A percentile compares a stretch with the other conserved stretches of the same genome.
Evolutionary conservation across 2,329 filamentous ascomycete species (phyloP).

Genomic region (Pestalotiopsis sp.): DNA sequence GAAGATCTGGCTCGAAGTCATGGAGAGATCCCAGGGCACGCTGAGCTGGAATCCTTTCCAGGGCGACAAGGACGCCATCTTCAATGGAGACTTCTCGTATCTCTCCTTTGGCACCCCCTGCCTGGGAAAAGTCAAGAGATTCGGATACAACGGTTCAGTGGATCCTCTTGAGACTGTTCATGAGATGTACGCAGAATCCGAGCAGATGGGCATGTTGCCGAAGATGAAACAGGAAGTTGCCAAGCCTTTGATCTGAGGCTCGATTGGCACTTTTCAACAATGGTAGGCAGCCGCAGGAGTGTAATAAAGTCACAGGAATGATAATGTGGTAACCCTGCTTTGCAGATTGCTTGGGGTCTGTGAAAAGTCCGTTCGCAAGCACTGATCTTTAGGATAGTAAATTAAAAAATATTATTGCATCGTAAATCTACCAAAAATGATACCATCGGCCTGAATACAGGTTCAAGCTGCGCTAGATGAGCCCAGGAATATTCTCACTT

Average conservation of each 20-base stretch:
- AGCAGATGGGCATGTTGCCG: not conserved
- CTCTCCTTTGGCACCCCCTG: not conserved
- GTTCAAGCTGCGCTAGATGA: no score
- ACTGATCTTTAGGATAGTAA: no score
- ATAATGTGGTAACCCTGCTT: not conserved
- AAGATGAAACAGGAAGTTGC: not conserved
- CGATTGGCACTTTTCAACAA: no score
- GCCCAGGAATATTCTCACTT: no score
- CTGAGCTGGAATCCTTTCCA: not conserved
- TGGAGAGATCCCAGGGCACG: not conserved
- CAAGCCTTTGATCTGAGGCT: not conserved
- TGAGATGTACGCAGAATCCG: not conserved
- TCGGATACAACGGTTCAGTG: not conserved
- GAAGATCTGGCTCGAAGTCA: not conserved
- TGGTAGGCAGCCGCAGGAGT: no score
- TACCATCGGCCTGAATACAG: no score
- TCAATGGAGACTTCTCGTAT: no score
- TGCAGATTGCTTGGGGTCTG: not conserved
- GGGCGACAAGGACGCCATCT: not conserved
- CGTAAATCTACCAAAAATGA: no score
- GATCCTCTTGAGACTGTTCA: not conserved
- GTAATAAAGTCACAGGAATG: no score
- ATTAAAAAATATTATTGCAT: no score
- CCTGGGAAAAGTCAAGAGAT: not conserved
- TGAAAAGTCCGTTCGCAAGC: no score